Conservation (phyloP, 257 asterid species). For the Haberlea rhodopensis region DNA sequence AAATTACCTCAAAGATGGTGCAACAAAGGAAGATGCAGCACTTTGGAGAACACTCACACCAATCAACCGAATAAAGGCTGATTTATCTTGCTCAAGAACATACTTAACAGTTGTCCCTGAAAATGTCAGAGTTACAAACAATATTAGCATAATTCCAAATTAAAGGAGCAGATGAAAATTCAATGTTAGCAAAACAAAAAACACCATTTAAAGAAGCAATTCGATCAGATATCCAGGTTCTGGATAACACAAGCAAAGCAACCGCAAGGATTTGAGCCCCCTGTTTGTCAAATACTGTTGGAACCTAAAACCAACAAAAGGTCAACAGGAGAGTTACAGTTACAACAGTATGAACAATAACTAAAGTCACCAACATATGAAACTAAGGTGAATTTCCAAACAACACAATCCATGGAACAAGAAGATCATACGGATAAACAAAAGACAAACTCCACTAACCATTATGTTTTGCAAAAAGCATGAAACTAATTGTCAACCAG, state of each 20-base stretch:
- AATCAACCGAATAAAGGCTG: conserved; percentile 79
- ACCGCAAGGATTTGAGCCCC: conserved; percentile 95
- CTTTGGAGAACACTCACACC: conserved; percentile 97
- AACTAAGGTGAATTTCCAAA: neutral
- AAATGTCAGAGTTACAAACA: conserved; percentile 27
- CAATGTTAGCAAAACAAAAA: conserved; percentile 16
- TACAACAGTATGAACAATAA: neutral
- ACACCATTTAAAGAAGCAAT: conserved; percentile 97
- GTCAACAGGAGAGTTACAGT: conserved; percentile 21
- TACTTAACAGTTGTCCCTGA: conserved; percentile 94
- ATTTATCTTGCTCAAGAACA: conserved; percentile 93
- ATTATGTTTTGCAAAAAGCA: neutral
- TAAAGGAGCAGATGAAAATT: conserved; percentile 25
- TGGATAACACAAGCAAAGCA: conserved; percentile 82
- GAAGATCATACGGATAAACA: neutral
- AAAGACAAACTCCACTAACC: neutral
- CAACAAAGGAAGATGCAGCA: conserved; percentile 96
- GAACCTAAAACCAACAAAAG: conserved; percentile 59
- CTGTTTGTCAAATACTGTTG: conserved; percentile 89
- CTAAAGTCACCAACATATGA: too few species aligned
- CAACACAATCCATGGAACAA: neutral
- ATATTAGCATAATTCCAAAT: conserved; percentile 16
- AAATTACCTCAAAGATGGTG: conserved; percentile 89
- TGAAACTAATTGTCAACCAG: neutral
- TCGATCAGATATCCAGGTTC: conserved; percentile 97